Conservation (phyloP, 768 basidiomycete genomes). For the Cyclocybe cylindracea region DNA sequence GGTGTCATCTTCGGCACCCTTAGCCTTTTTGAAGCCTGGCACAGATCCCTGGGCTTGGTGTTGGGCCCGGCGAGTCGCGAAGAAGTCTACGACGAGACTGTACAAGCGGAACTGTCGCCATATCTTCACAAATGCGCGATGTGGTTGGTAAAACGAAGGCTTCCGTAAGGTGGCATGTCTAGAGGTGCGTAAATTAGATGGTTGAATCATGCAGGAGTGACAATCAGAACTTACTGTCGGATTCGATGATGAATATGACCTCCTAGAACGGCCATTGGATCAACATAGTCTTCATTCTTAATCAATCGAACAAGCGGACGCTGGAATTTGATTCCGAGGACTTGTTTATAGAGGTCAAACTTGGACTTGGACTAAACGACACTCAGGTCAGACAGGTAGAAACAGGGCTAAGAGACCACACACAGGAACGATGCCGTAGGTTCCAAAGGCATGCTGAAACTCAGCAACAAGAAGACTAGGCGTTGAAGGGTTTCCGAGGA, state of each 20-base stretch:
- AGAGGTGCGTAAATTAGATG: background rate
- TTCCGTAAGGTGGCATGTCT: slow-evolving; percentile 33
- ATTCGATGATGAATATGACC: slow-evolving; percentile 59
- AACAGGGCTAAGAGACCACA: slow-evolving; percentile 20
- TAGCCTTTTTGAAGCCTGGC: slow-evolving; percentile 22
- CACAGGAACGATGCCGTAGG: slow-evolving; percentile 78
- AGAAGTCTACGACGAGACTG: slow-evolving; percentile 35
- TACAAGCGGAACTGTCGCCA: slow-evolving; percentile 58
- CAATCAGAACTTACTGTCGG: slow-evolving; percentile 36
- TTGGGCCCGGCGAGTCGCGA: slow-evolving; percentile 30
- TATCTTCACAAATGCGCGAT: slow-evolving; percentile 45
- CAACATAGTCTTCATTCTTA: slow-evolving; percentile 76
- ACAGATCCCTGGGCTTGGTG: slow-evolving; percentile 21
- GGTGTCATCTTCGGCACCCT: slow-evolving; percentile 50
- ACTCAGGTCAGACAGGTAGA: slow-evolving; percentile 7
- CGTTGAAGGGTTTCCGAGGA: slow-evolving; percentile 85
- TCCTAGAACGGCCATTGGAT: slow-evolving; percentile 67
- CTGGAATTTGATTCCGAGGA: slow-evolving; percentile 71
- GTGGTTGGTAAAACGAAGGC: slow-evolving; percentile 34
- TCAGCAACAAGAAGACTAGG: slow-evolving; percentile 80
- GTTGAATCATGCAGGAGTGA: background rate
- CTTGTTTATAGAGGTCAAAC: slow-evolving; percentile 82
- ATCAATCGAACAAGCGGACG: slow-evolving; percentile 63
- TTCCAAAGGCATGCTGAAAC: slow-evolving; percentile 77
- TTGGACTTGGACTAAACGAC: slow-evolving; percentile 69